A percentile compares a stretch with the other conserved stretches of the same genome.
phyloP scores from a whole-genome alignment of 805 yeast genomes.

The Metschnikowia dekortorum region DNA sequence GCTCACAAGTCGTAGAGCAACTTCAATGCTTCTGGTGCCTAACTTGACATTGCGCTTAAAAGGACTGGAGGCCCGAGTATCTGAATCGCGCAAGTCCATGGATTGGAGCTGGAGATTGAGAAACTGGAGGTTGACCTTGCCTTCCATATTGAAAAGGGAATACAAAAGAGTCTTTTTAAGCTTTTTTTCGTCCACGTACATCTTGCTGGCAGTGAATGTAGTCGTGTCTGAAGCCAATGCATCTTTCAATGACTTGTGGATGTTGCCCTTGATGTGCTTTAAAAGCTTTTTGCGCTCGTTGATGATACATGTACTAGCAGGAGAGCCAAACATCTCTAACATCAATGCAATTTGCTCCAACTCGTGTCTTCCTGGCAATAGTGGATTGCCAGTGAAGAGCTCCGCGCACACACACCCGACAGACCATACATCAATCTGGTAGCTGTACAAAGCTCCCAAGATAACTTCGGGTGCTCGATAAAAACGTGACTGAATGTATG shows the following conservation, averaged over 20 bases:
- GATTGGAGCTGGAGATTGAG: conserved; percentile 26
- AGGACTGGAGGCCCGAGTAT: conserved; percentile 6
- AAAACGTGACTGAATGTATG: conserved; percentile 60
- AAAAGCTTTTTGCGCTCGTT: conserved; percentile 35
- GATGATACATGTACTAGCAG: conserved; percentile 37
- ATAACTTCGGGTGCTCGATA: conserved; percentile 78
- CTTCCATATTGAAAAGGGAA: conserved; percentile 35
- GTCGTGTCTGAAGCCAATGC: conserved; percentile 11
- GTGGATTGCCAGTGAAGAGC: conserved; percentile 16
- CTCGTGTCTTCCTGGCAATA: conserved; percentile 35
- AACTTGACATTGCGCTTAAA: conserved; percentile 23
- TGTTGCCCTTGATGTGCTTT: conserved; percentile 16
- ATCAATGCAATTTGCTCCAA: conserved; percentile 42
- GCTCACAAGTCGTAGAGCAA: conserved; percentile 21
- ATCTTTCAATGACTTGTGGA: conserved; percentile 9
- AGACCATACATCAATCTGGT: conserved; percentile 84
- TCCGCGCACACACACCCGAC: conserved; percentile 65
- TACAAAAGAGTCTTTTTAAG: conserved; percentile 33
- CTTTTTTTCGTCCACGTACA: conserved; percentile 27
- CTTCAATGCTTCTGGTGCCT: conserved; percentile 29
- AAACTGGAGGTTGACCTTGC: conserved; percentile 33
- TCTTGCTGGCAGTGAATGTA: conserved; percentile 2
- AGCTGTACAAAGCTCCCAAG: conserved; percentile 57
- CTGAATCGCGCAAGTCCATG: conserved; percentile 3
- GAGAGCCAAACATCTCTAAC: conserved; percentile 45